Evolutionary conservation across 345 rosid species (phyloP).

Genomic region (Populus euphratica): DNA sequence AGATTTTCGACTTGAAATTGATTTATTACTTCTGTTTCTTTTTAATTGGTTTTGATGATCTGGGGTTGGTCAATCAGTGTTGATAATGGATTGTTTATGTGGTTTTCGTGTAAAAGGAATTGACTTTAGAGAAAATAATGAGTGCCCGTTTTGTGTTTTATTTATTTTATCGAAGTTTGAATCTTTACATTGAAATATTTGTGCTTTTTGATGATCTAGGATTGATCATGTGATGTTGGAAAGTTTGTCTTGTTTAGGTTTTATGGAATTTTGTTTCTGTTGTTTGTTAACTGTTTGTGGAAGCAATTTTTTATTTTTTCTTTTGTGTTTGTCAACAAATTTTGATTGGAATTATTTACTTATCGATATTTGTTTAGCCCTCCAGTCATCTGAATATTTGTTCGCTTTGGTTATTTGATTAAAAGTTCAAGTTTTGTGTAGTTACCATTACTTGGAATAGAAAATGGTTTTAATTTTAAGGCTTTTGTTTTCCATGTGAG

Average conservation of each 20-base stretch:
- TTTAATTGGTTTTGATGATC: neutral
- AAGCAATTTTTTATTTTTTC: neutral
- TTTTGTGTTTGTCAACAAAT: neutral
- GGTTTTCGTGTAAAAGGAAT: neutral
- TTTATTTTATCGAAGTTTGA: neutral
- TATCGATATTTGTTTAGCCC: neutral
- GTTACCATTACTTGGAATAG: neutral
- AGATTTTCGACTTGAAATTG: too few relatives aligned
- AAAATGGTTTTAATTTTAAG: neutral
- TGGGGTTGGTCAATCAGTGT: neutral
- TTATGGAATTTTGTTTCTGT: neutral
- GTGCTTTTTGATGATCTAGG: neutral
- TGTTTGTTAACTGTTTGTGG: neutral
- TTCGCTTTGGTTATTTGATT: neutral
- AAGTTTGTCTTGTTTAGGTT: neutral
- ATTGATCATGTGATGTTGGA: constrained; percentile 6
- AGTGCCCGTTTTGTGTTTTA: neutral
- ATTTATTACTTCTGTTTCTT: neutral
- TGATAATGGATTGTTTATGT: neutral
- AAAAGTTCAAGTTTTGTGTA: neutral
- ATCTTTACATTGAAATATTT: neutral
- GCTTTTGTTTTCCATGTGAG: neutral
- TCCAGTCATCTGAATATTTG: neutral
- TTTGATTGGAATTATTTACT: neutral
- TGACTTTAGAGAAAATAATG: neutral